phyloP scores from a whole-genome alignment of 805 yeast species.

The Saccharomycopsis sp. region DNA sequence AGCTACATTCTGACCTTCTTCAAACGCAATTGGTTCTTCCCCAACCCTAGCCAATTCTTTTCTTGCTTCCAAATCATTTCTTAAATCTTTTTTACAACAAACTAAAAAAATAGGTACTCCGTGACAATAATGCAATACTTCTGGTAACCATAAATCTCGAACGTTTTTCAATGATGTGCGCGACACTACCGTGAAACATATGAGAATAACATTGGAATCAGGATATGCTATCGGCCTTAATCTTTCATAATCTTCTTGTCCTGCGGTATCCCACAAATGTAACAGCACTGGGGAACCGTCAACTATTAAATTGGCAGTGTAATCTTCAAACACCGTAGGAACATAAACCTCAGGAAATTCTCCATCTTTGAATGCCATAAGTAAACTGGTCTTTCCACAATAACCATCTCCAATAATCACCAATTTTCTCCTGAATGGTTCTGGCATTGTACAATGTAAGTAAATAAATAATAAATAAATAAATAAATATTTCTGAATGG shows the following conservation, averaged over 20 bases:
- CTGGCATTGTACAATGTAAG: neutral
- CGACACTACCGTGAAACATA: conserved; percentile 51
- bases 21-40: conserved; percentile 39
- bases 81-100: conserved; percentile 51
- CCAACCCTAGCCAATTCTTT: conserved; percentile 36
- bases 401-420: conserved; percentile 49
- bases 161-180: conserved; percentile 49
- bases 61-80: conserved; percentile 51
- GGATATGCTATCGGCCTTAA: conserved; percentile 55
- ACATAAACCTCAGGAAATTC: conserved; percentile 60
- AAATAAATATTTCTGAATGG: too few species aligned
- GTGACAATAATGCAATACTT: conserved; percentile 51
- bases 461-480: too few species aligned
- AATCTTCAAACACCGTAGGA: conserved; percentile 59
- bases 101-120: conserved; percentile 43
- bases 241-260: conserved; percentile 57
- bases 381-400: conserved; percentile 48
- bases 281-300: conserved; percentile 47
- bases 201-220: conserved; percentile 51
- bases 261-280: conserved; percentile 63
- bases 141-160: conserved; percentile 47
- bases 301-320: conserved; percentile 50
- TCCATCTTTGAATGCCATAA: conserved; percentile 53
- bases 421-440: conserved; percentile 31
- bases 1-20: conserved; percentile 44